These are phyloP conservation scores for Perkinsus marinus DNA, from an alignment of 169 alveolate genomes.

Conservation along the genomic window DNA sequence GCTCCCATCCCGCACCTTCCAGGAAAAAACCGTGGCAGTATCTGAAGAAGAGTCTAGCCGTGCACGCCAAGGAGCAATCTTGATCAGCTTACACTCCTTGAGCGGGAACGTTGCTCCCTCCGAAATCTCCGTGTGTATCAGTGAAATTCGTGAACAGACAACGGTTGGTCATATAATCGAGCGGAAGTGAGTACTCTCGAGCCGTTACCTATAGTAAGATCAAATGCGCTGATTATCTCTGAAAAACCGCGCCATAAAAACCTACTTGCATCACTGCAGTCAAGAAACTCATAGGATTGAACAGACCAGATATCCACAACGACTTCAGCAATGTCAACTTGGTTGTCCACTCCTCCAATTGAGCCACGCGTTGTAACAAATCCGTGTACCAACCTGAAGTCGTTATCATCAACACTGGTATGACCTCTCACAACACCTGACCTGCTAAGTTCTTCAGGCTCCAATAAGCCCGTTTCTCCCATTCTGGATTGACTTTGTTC, in stretches of 20 bases:
- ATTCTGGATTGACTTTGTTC: constrained; percentile 63
- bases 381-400: constrained; percentile 42
- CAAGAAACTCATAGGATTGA: constrained; percentile 86
- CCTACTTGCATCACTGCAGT: constrained; percentile 78
- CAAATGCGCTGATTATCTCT: no score
- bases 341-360: constrained; percentile 62
- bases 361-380: constrained; percentile 58
- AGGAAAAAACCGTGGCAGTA: constrained; percentile 63
- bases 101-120: neutral
- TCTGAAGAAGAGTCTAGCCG: neutral
- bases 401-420: neutral
- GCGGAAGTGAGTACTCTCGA: constrained; percentile 65
- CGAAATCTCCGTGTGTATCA: neutral
- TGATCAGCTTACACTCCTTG: neutral
- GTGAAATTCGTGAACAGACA: neutral
- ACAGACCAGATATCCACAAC: constrained; percentile 68
- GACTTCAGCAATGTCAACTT: constrained; percentile 61
- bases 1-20: constrained; percentile 87
- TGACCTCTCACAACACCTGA: constrained; percentile 42
- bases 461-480: constrained; percentile 75
- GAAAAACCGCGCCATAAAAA: no score
- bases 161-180: constrained; percentile 63
- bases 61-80: neutral
- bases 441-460: constrained; percentile 65
- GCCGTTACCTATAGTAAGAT: constrained; percentile 46